A percentile compares a stretch with the other conserved stretches of the same genome.
These are phyloP conservation scores for Clausena lansium DNA, from an alignment of 345 rosid genomes.

Conservation along the genomic window DNA sequence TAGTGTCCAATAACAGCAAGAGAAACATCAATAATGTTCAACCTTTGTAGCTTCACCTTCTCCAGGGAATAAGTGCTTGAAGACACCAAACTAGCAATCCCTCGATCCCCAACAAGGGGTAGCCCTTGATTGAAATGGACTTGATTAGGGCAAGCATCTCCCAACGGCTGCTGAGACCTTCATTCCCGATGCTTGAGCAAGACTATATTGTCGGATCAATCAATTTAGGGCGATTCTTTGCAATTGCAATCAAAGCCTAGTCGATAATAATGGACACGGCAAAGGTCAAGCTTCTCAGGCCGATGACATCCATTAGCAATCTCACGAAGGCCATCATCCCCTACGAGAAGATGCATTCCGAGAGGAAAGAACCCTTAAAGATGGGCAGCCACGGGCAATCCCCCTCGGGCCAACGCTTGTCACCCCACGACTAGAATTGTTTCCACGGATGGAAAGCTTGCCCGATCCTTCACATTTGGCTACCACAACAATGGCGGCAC, in stretches of 20 bases:
- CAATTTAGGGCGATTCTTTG: slow-evolving; percentile 70
- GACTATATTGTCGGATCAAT: slow-evolving; percentile 67
- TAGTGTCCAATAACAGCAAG: slow-evolving; percentile 89
- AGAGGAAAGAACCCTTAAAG: slow-evolving; percentile 64
- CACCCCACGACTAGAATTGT: slow-evolving; percentile 43
- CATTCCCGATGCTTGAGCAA: slow-evolving; percentile 71
- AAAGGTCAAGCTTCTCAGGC: slow-evolving; percentile 80
- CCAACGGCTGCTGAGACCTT: slow-evolving; percentile 72
- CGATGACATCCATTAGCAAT: slow-evolving; percentile 67
- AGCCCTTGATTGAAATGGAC: slow-evolving; percentile 68
- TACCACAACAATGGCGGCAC: slow-evolving; percentile 76
- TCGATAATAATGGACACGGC: slow-evolving; percentile 66
- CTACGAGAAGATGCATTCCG: slow-evolving; percentile 59
- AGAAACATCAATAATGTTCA: slow-evolving; percentile 78
- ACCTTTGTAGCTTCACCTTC: slow-evolving; percentile 72
- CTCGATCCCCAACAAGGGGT: slow-evolving; percentile 90
- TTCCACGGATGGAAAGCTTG: slow-evolving; percentile 68
- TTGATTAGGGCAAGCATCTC: slow-evolving; percentile 56
- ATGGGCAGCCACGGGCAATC: slow-evolving; percentile 74
- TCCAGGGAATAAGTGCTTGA: slow-evolving; percentile 41
- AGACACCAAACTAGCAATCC: slow-evolving; percentile 61
- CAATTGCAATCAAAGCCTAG: slow-evolving; percentile 59
- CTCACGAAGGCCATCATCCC: slow-evolving; percentile 68
- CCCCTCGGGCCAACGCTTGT: slow-evolving; percentile 70
- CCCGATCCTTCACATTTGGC: slow-evolving; percentile 86